Percentiles rank a stretch among this genome's conserved stretches.
Conservation (phyloP, 768 basidiomycete genomes). For the Mycena kentingensis region DNA sequence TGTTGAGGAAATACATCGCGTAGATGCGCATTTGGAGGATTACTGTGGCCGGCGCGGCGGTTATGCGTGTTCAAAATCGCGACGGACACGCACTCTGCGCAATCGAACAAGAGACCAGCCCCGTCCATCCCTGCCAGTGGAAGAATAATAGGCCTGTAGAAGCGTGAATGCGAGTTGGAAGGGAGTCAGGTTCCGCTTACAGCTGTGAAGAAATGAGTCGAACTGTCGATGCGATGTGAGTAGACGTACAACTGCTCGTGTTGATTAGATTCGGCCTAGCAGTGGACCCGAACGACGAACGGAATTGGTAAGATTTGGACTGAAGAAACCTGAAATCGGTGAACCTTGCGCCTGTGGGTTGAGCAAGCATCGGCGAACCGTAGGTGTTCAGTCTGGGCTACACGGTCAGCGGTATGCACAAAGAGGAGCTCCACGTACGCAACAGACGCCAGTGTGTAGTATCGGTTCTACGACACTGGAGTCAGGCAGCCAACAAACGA, state of each 20-base stretch:
- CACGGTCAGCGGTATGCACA: background rate
- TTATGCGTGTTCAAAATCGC: background rate
- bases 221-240: background rate
- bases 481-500: background rate
- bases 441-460: conserved; percentile 52
- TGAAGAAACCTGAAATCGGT: conserved; percentile 41
- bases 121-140: conserved; percentile 65
- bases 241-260: conserved; percentile 35
- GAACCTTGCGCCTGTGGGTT: background rate
- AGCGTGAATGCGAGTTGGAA: conserved; percentile 2
- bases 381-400: conserved; percentile 53
- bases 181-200: background rate
- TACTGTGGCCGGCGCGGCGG: conserved; percentile 33
- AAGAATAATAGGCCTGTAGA: conserved; percentile 46
- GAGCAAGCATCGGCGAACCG: conserved; percentile 34
- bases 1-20: conserved; percentile 58
- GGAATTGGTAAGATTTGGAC: conserved; percentile 37
- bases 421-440: conserved; percentile 40
- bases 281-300: conserved; percentile 33
- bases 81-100: conserved; percentile 48
- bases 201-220: background rate
- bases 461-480: conserved; percentile 49
- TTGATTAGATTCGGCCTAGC: background rate
- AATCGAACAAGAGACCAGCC: conserved; percentile 52
- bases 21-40: conserved; percentile 67